Evolutionary conservation across 768 basidiomycete genomes (phyloP), one percentile per base, ranked within the genome.

Genomic region (Cystobasidium ongulense): DNA sequence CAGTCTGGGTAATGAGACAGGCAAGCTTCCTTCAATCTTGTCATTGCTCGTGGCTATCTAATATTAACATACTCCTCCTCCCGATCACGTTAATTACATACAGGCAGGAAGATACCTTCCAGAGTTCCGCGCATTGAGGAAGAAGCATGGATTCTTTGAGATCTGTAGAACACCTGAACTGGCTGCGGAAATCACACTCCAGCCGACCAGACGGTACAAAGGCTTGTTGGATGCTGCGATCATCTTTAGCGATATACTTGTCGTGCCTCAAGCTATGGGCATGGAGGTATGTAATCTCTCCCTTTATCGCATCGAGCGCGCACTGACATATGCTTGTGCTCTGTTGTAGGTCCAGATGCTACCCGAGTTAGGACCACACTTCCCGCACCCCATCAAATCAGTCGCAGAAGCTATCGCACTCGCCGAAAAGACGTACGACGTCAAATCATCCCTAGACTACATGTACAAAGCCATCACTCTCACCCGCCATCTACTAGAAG

Each of bases 241-340:
- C 83, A 97, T 98, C 82, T 99, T 99, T 84, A 90, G 88, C 78
- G 96, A 98, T 81, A 99, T 98, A 82, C 89, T 99, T 76, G 94
- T 99, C 81, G 84, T 99, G 72, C 96, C 96, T 0, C 94, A 98
- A 80, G 96, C 96, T 25, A 87, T 99, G 88, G 96, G 96, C 21
- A 90, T 99, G 88, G 89, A 89, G 78, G 68, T 71, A 33, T 21
- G 50, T n/a, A 25, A 11, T 11, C 4, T 25, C 33, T 27, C 62
- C 36, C 27, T 27, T 31, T 21, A n/a, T n/a, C n/a, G n/a, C n/a
- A n/a, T n/a, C n/a, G n/a, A n/a, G n/a, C 25, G 39, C 31, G 18
- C 31, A 50, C 43, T 36, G 36, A 36, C 21, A 21, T 17, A 31
- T 35, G 43, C 13, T n/a, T 46, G 13, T 46, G 25, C 41, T 50